phyloP scores from a whole-genome alignment of 1,139 yeast species.

The Yamadazyma aaseri region DNA sequence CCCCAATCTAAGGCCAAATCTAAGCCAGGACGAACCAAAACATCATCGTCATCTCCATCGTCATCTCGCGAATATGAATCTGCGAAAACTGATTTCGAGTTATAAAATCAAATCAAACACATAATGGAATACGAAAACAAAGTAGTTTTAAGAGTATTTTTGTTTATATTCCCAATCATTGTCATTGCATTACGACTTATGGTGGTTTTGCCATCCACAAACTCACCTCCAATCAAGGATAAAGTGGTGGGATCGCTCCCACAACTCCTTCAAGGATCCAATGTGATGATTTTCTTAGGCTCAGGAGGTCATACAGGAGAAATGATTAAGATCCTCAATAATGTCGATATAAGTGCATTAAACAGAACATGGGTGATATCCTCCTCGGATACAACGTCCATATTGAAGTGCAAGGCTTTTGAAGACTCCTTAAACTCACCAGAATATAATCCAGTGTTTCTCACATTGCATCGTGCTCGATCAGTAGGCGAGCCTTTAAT shows the following conservation, averaged over 20 bases:
- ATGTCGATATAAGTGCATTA: conserved; percentile 25
- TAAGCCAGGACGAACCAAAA: conserved; percentile 2
- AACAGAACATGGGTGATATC: conserved; percentile 47
- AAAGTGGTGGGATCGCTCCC: neutral
- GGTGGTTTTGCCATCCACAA: conserved; percentile 27
- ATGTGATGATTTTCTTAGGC: conserved; percentile 61
- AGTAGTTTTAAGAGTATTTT: conserved; percentile 21
- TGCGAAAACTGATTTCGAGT: conserved; percentile 10
- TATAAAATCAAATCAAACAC: conserved; percentile 1
- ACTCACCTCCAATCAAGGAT: conserved; percentile 9
- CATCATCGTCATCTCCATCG: too few relatives aligned
- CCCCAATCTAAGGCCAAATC: conserved; percentile 1
- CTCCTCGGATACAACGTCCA: conserved; percentile 61
- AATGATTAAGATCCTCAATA: conserved; percentile 66
- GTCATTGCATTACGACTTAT: conserved; percentile 26
- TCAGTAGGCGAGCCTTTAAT: conserved; percentile 63
- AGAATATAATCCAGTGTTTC: conserved; percentile 22
- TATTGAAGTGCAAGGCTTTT: conserved; percentile 45
- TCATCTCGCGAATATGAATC: conserved; percentile 4
- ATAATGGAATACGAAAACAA: conserved; percentile 28
- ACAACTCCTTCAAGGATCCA: conserved; percentile 17
- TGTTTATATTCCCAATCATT: conserved; percentile 26
- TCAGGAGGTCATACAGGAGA: conserved; percentile 97
- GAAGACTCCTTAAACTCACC: conserved; percentile 27
- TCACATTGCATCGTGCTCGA: conserved; percentile 69